Percentiles rank a stretch among this genome's conserved stretches.
These are phyloP conservation scores for Pseudocercospora eumusae DNA, from an alignment of 2,329 filamentous ascomycete species.

Conservation along the genomic window DNA sequence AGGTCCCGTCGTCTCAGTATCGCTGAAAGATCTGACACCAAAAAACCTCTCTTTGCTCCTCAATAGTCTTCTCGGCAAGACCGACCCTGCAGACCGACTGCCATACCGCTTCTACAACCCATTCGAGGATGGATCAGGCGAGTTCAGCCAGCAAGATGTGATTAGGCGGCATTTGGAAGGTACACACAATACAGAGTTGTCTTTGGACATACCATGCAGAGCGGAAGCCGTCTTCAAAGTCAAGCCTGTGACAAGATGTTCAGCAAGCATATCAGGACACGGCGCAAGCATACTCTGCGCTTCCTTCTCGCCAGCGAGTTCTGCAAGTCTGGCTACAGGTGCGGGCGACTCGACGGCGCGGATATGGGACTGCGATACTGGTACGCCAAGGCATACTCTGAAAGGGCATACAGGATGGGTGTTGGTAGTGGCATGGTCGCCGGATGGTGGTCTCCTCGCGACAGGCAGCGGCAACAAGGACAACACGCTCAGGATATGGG, in stretches of 20 bases:
- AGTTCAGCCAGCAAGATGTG: constrained; percentile 42
- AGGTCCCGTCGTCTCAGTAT: constrained; percentile 71
- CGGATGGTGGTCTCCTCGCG: constrained; percentile 76
- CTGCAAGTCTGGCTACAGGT: constrained; percentile 78
- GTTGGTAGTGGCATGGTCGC: constrained; percentile 80
- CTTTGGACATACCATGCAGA: constrained; percentile 63
- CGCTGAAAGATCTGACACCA: constrained; percentile 79
- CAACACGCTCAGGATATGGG: constrained; percentile 86
- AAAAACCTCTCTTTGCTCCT: constrained; percentile 86
- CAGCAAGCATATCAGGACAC: constrained; percentile 85
- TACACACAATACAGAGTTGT: constrained; percentile 58
- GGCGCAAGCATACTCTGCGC: constrained; percentile 85
- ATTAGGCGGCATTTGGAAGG: constrained; percentile 51
- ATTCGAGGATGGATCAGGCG: constrained; percentile 47
- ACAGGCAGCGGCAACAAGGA: constrained; percentile 93
- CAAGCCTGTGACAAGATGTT: constrained; percentile 85
- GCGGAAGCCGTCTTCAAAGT: constrained; percentile 94
- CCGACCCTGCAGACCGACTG: constrained; percentile 62
- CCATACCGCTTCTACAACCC: constrained; percentile 65
- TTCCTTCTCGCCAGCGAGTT: constrained; percentile 79
- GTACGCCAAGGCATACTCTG: constrained; percentile 81
- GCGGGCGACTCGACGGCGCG: constrained; percentile 88
- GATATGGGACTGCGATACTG: constrained; percentile 93
- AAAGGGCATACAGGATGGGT: constrained; percentile 91
- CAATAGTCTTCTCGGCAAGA: constrained; percentile 73